Evolutionary conservation across 768 basidiomycete species (phyloP), one percentile per base, ranked within the genome.

Genomic region (Sporobolomyces phaffii): DNA sequence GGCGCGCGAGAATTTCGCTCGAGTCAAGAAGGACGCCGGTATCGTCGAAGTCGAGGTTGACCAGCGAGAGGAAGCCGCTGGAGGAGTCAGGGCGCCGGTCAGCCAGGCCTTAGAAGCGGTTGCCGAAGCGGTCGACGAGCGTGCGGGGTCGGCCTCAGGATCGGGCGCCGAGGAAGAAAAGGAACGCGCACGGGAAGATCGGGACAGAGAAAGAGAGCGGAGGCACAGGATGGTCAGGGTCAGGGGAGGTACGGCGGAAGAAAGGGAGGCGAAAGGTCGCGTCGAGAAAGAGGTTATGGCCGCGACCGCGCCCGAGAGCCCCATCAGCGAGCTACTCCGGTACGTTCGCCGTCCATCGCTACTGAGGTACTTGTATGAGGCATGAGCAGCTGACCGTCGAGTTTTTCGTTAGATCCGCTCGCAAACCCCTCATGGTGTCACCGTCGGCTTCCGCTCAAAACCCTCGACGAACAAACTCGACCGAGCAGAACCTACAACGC

Each of bases 241-340:
- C 28, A 17, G 50, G 41, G 34, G 61, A 8, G 44, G 58, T 5
- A 52, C 50, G 43, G 56, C 36, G 34, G 56, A 65, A 38, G 65
- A 57, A 36, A 40, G 40, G 33, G 67, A 72, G 10, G 68, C 61
- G 73, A 78, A 61, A 64, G 76, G 49, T 73, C 77, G 62, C 61
- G 76, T 79, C 61, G 96, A 99, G 83, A 87, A 87, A 77, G 96
- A 98, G 77, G 97, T 98, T 86, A 87, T 89, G 80, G 87, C 88
- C 74, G 96, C 92, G 2, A 90, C 98, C 2, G 90, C 92, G 75
- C 94, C 93, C 9, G 91, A 90, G 47, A 90, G 88, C 68, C 96
- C 96, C 1, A 93, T 99, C 65, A 89, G 90, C 33, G 90, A 90
- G 4, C 79, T 99, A 53, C 83, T 99, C 73, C 87, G 76, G 76